Percentiles rank a stretch among this genome's conserved stretches.
These are phyloP conservation scores for Acacia confusa DNA, from an alignment of 306 rosid species.

Conservation along the genomic window DNA sequence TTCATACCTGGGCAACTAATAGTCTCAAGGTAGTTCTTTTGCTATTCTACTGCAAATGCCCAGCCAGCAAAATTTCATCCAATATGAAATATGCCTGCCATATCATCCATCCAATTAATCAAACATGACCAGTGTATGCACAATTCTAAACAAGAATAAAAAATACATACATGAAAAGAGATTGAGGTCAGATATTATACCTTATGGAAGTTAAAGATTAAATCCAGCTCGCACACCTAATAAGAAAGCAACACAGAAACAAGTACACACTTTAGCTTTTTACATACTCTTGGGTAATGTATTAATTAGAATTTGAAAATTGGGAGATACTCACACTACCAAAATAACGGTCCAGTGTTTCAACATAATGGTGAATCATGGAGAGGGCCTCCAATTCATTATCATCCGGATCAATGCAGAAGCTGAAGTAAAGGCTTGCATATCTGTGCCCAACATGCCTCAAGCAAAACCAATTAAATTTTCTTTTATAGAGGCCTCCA, in stretches of 20 bases:
- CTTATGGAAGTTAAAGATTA: slow-evolving; percentile 88
- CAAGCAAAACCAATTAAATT: slow-evolving; percentile 8
- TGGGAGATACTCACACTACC: slow-evolving; percentile 66
- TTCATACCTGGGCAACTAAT: slow-evolving; percentile 77
- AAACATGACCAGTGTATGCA: neutral
- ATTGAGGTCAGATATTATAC: slow-evolving; percentile 31
- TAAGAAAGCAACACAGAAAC: slow-evolving; percentile 9
- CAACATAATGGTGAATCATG: slow-evolving; percentile 87
- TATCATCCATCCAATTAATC: neutral
- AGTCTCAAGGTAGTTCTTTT: slow-evolving; percentile 73
- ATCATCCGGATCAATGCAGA: slow-evolving; percentile 80
- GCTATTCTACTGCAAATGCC: slow-evolving; percentile 84
- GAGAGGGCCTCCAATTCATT: slow-evolving; percentile 88
- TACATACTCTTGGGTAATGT: neutral
- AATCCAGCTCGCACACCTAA: slow-evolving; percentile 79
- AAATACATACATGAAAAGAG: neutral
- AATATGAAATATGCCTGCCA: slow-evolving; percentile 79
- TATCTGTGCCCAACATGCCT: slow-evolving; percentile 46
- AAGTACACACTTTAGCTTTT: neutral
- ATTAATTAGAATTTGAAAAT: neutral
- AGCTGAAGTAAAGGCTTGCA: slow-evolving; percentile 89
- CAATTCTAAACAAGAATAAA: neutral
- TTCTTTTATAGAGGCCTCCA: neutral
- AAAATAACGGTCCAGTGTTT: slow-evolving; percentile 85
- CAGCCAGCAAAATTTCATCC: slow-evolving; percentile 88